These are phyloP conservation scores for Diplodia mutila DNA, from an alignment of 2,329 filamentous ascomycete species.

Conservation along the genomic window DNA sequence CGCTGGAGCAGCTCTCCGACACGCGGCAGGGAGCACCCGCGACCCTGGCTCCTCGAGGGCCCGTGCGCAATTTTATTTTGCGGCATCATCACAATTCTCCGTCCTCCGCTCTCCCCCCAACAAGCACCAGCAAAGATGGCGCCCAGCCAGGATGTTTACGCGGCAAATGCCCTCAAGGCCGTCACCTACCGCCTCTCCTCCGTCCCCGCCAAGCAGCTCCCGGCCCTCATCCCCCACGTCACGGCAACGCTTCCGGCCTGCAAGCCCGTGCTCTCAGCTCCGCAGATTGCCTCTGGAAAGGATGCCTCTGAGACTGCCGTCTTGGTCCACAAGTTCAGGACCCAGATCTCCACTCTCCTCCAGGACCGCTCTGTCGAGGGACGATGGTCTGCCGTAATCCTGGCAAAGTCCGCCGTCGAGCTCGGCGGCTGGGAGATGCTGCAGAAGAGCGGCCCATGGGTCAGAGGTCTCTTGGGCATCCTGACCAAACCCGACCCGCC, in stretches of 20 bases:
- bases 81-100: conserved; percentile 4
- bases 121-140: conserved; percentile 19
- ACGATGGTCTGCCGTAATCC: conserved; percentile 74
- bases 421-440: conserved; percentile 83
- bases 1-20: conserved; percentile 12
- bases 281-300: conserved; percentile 61
- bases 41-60: background rate
- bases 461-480: conserved; percentile 73
- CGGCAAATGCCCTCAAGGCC: conserved; percentile 31
- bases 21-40: conserved; percentile 25
- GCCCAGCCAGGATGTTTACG: conserved; percentile 11
- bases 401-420: conserved; percentile 82
- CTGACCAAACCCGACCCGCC: conserved; percentile 79
- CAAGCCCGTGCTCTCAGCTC: conserved; percentile 63
- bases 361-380: conserved; percentile 75
- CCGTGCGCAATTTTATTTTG: conserved; percentile 24
- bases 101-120: conserved; percentile 3
- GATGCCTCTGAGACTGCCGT: conserved; percentile 67
- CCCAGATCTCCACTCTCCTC: conserved; percentile 74
- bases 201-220: conserved; percentile 72
- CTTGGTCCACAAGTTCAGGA: conserved; percentile 81
- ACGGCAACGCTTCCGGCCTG: conserved; percentile 60
- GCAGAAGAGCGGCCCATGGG: conserved; percentile 73
- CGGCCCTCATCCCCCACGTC: conserved; percentile 71
- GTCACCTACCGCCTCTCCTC: conserved; percentile 73